Base-by-base conservation (phyloP, 108 stramenopile species). In the Discostella pseudostelligera region DNA sequence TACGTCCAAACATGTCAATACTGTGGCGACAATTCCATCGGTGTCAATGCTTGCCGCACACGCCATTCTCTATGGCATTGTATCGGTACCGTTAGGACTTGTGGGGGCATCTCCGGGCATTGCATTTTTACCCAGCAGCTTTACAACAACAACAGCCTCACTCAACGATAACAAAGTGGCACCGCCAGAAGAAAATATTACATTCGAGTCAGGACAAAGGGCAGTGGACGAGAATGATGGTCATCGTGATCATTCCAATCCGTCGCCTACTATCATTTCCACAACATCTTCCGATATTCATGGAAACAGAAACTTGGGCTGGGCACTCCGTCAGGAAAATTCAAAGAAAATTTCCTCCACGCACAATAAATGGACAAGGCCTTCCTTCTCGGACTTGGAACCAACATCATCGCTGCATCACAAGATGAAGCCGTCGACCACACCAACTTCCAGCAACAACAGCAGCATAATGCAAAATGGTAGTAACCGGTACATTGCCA, bases 31-130 rank as follows among this genome's bases (percentile, higher is more conserved):
- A 20, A 56, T 69, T 11, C 64, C 72, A 14, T 69, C 62, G 12
- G 19, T 77, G n/a, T 67, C 73, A 0, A 65, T 63, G 14, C 59
- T 82, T 50, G 63, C 74, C 0, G 74, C 69, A 3, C 44, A 67
- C 19, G 37, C 29, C 0, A 17, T 49, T 37, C 51, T 70, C 2
- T 81, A 81, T 39, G 80, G 75, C 42, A 28, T 47, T 5, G 59
- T 29, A 2, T 59, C 68, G 0, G 26, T 60, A 12, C 68, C 68
- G 16, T 21, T 50, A 40, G 74, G 69, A 24, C 61, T 80, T 2
- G 20, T 70, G 1, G 63, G 63, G 12, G 68, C 68, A 45, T 70
- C 64, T 49, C 60, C 63, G 3, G 62, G 72, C 4, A 12, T 53
- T 17, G 54, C 48, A 39, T 55, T 65, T 39, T 56, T 39, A 8